Conservation (phyloP, 106 monocot species). For the Dioscorea zingiberensis region DNA sequence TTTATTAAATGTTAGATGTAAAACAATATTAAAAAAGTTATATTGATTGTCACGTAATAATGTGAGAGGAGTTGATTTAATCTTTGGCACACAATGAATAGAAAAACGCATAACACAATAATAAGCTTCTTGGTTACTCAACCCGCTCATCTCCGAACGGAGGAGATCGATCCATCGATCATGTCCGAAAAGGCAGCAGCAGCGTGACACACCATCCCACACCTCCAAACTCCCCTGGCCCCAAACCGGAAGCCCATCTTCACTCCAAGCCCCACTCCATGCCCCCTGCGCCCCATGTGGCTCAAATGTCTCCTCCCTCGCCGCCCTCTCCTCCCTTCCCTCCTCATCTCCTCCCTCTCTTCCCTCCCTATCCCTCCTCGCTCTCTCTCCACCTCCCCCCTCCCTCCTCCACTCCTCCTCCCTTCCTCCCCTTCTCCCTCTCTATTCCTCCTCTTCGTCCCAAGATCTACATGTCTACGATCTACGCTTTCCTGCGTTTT, state of each 20-base stretch:
- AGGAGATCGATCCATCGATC: not conserved
- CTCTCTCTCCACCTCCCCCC: constrained; percentile 4
- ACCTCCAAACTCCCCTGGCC: not conserved
- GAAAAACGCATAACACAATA: too few species aligned
- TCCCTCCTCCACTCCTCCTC: constrained; percentile 1
- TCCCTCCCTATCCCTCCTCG: not conserved
- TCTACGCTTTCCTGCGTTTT: constrained; percentile 62
- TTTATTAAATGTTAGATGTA: too few species aligned
- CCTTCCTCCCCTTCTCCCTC: not conserved
- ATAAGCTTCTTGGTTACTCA: too few species aligned
- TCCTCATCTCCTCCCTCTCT: not conserved
- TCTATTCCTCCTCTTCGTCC: constrained; percentile 13
- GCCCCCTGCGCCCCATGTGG: constrained; percentile 5
- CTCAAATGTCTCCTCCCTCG: constrained; percentile 1
- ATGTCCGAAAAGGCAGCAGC: constrained; percentile 15
- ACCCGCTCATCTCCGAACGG: too few species aligned
- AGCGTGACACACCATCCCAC: constrained; percentile 1
- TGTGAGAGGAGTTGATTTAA: too few species aligned
- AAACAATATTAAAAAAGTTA: too few species aligned
- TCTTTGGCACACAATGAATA: too few species aligned
- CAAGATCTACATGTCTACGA: constrained; percentile 88
- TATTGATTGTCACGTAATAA: too few species aligned
- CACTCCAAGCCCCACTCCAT: constrained; percentile 17
- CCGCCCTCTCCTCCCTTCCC: constrained; percentile 3
- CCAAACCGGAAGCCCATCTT: not conserved